These are phyloP conservation scores for Yamadazyma phyllophila DNA, from an alignment of 805 yeast species.

Conservation along the genomic window DNA sequence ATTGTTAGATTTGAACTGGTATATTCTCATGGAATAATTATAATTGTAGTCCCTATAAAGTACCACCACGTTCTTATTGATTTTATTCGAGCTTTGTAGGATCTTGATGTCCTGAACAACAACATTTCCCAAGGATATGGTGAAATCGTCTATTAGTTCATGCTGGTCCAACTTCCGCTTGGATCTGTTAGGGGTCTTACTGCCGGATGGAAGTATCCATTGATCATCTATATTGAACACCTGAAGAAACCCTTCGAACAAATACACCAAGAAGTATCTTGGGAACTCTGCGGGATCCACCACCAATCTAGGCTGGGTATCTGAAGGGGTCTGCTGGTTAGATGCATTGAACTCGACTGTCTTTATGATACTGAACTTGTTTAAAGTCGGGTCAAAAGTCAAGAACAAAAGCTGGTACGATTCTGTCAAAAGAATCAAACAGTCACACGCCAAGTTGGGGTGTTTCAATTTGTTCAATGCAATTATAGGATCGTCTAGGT, in stretches of 20 bases:
- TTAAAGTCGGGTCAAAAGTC: constrained; percentile 8
- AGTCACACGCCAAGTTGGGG: constrained; percentile 10
- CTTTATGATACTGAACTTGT: constrained; percentile 10
- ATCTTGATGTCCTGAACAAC: constrained; percentile 13
- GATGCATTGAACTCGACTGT: constrained; percentile 15
- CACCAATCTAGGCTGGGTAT: constrained; percentile 19
- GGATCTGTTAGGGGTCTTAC: constrained; percentile 1
- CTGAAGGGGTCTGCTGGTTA: constrained; percentile 25
- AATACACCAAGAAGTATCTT: constrained; percentile 19
- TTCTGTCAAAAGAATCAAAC: constrained; percentile 16
- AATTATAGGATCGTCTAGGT: constrained; percentile 14
- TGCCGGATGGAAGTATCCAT: constrained; percentile 7
- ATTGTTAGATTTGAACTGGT: constrained; percentile 14
- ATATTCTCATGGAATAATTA: constrained; percentile 30
- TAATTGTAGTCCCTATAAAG: constrained; percentile 35
- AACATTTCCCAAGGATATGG: constrained; percentile 13
- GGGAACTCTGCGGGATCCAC: constrained; percentile 12
- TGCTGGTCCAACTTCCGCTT: constrained; percentile 8
- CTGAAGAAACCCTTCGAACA: constrained; percentile 19
- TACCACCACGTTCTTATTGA: constrained; percentile 21
- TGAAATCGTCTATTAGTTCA: constrained; percentile 10
- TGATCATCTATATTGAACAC: constrained; percentile 13
- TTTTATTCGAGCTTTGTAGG: neutral
- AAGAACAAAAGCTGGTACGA: constrained; percentile 11
- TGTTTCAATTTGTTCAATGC: constrained; percentile 14